phyloP scores from a whole-genome alignment of 2,329 filamentous ascomycete species.

The Fusarium aywerte region DNA sequence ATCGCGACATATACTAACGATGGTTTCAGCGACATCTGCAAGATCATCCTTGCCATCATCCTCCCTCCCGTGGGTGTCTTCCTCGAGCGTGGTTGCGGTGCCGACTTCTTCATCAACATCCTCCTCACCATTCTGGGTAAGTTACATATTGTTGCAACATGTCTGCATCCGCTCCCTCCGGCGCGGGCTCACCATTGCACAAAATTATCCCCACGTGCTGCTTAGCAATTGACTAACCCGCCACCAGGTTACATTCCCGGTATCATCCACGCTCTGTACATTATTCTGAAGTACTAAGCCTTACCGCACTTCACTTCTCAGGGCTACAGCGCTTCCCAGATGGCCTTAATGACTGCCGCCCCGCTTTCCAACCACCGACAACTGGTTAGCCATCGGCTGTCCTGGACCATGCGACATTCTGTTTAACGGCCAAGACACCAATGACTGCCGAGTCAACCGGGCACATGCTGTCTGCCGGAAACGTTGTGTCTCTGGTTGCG shows the following conservation, averaged over 20 bases:
- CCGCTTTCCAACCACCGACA: conserved; percentile 27
- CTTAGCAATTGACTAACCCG: conserved; percentile 28
- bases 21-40: conserved; percentile 64
- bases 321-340: conserved; percentile 24
- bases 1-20: conserved; percentile 17
- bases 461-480: conserved; percentile 11
- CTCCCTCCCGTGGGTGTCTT: conserved; percentile 92
- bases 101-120: conserved; percentile 92
- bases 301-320: conserved; percentile 22
- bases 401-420: conserved; percentile 18
- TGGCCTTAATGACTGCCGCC: conserved; percentile 22
- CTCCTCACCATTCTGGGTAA: conserved; percentile 79
- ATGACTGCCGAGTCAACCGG: conserved; percentile 35
- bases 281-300: conserved; percentile 86
- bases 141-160: conserved; percentile 34
- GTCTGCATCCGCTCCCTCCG: conserved; percentile 55
- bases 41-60: conserved; percentile 86
- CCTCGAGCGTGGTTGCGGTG: conserved; percentile 90
- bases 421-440: conserved; percentile 36
- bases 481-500: conserved; percentile 27
- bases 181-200: conserved; percentile 12
- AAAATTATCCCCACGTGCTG: background rate
- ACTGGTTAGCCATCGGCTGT: conserved; percentile 24
- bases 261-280: conserved; percentile 94
- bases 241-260: conserved; percentile 71